Conservation (phyloP, 306 rosid genomes). For the Arachis stenosperma region DNA sequence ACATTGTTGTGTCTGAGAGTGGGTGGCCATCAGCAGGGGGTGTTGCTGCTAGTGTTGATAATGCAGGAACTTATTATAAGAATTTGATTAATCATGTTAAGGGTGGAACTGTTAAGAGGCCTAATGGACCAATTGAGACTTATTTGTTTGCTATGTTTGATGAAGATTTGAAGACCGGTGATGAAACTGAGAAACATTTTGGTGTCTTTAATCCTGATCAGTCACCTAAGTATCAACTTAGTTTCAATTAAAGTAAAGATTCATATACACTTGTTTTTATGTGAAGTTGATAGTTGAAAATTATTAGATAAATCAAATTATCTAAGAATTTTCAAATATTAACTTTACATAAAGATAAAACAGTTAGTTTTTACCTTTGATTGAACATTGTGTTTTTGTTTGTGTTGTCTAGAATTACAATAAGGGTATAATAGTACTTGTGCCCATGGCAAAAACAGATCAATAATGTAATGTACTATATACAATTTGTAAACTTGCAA, state of each 20-base stretch:
- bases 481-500: too few species aligned
- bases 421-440: too few species aligned
- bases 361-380: conserved; percentile 1
- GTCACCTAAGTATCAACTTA: conserved; percentile 51
- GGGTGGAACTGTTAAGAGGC: conserved; percentile 61
- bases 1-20: conserved; percentile 66
- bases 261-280: too few species aligned
- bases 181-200: conserved; percentile 44
- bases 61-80: conserved; percentile 53
- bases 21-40: conserved; percentile 80
- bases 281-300: too few species aligned
- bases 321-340: too few species aligned
- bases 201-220: conserved; percentile 51
- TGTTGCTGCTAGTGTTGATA: conserved; percentile 40
- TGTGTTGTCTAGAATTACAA: too few species aligned
- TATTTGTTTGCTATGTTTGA: conserved; percentile 63
- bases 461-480: too few species aligned
- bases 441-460: too few species aligned
- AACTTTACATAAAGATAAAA: too few species aligned
- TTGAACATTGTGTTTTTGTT: not conserved
- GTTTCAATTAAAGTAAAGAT: conserved; percentile 27
- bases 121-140: conserved; percentile 47
- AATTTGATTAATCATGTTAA: conserved; percentile 59
- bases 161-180: conserved; percentile 38
- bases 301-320: too few species aligned